Conservation (phyloP, 352 stramenopile genomes). For the Globisporangium recalcitrans region DNA sequence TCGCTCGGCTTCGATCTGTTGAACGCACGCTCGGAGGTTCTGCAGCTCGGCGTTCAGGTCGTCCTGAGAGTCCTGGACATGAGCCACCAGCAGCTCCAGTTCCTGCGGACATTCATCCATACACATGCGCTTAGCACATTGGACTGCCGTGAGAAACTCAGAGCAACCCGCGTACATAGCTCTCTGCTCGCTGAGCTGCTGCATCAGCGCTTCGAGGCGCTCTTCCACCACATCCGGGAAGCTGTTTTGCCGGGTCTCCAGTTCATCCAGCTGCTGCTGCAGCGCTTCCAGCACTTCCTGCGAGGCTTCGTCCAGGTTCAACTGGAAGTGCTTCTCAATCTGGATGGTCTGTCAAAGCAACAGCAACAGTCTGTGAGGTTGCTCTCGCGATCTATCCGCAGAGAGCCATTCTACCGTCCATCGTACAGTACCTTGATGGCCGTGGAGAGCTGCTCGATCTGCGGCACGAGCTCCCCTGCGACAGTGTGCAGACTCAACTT, state of each 20-base stretch:
- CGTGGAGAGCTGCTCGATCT: conserved; percentile 39
- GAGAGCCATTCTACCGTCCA: background rate
- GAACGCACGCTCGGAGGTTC: conserved; percentile 26
- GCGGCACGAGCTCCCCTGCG: conserved; percentile 36
- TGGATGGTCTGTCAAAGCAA: conserved; percentile 37
- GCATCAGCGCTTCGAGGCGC: conserved; percentile 23
- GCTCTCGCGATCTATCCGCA: no score
- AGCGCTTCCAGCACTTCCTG: conserved; percentile 50
- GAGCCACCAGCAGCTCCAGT: conserved; percentile 32
- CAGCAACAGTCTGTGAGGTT: no score
- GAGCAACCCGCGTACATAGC: conserved; percentile 24
- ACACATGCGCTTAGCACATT: no score
- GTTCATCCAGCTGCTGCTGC: conserved; percentile 46
- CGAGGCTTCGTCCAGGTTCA: conserved; percentile 54
- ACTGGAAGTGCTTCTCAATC: conserved; percentile 45
- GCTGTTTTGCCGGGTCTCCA: conserved; percentile 29
- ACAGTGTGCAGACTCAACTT: conserved; percentile 32
- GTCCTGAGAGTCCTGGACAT: conserved; percentile 42
- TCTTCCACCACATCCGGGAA: conserved; percentile 27
- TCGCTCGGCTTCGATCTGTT: conserved; percentile 24
- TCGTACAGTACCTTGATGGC: conserved; percentile 44
- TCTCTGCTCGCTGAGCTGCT: conserved; percentile 31
- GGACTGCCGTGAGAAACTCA: no score
- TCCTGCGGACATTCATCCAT: conserved; percentile 23
- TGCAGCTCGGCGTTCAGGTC: conserved; percentile 33